Evolutionary conservation across 768 basidiomycete species (phyloP).

Genomic region (Boletus subparvulus): DNA sequence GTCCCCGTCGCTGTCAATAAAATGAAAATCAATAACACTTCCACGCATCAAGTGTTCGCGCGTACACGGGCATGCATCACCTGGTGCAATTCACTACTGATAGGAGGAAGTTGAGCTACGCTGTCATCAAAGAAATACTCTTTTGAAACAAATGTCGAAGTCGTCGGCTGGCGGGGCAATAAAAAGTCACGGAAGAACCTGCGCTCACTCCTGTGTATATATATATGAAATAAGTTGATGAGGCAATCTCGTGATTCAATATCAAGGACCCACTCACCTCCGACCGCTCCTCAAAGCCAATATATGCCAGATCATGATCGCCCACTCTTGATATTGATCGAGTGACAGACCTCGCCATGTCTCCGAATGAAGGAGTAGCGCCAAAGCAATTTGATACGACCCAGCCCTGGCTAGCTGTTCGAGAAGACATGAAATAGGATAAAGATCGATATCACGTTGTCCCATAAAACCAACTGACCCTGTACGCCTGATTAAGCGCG

Average conservation of each 20-base stretch:
- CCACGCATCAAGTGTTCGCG: constrained; percentile 20
- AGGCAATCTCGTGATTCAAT: neutral
- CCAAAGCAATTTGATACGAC: constrained; percentile 57
- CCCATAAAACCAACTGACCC: constrained; percentile 40
- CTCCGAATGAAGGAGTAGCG: constrained; percentile 61
- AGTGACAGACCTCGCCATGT: constrained; percentile 69
- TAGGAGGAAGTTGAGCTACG: constrained; percentile 33
- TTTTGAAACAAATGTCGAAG: constrained; percentile 51
- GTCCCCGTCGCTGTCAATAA: constrained; percentile 54
- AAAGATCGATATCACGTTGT: neutral
- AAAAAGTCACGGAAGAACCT: constrained; percentile 67
- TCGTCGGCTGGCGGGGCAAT: constrained; percentile 53
- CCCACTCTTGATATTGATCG: constrained; percentile 70
- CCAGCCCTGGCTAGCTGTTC: constrained; percentile 69
- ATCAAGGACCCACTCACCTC: constrained; percentile 45
- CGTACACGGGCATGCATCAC: constrained; percentile 42
- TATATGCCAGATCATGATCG: constrained; percentile 75
- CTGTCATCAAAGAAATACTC: constrained; percentile 54
- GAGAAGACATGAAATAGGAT: constrained; percentile 12
- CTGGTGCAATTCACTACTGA: constrained; percentile 44
- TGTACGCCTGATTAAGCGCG: constrained; percentile 65
- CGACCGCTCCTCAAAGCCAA: constrained; percentile 66
- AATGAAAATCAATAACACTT: constrained; percentile 5
- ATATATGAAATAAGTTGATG: constrained; percentile 12
- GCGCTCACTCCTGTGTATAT: constrained; percentile 50